These are phyloP conservation scores for Lecanicillium sp. DNA, from an alignment of 2,329 filamentous ascomycete species.

Conservation along the genomic window DNA sequence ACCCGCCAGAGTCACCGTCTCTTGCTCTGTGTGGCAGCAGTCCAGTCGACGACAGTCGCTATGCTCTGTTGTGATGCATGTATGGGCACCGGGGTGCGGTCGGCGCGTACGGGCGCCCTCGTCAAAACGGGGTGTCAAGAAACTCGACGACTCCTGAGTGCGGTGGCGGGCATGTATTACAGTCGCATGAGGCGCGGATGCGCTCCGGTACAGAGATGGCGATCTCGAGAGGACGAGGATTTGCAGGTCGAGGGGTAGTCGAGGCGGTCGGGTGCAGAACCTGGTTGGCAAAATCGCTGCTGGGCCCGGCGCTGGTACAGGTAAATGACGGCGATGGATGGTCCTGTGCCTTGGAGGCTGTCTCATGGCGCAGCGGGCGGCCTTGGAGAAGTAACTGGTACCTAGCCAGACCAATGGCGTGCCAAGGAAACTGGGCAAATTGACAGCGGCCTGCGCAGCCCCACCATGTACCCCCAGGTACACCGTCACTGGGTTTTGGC, in stretches of 20 bases:
- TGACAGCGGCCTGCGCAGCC: constrained; percentile 2
- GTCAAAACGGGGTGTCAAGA: constrained; percentile 10
- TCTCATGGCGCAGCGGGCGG: constrained; percentile 5
- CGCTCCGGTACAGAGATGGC: not conserved
- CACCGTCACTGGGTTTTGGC: not conserved
- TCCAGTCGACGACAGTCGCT: not conserved
- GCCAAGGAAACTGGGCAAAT: constrained; percentile 9
- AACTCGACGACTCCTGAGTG: constrained; percentile 13
- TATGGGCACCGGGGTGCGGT: not conserved
- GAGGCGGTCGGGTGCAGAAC: not conserved
- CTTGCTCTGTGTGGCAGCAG: not conserved
- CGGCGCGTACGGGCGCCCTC: constrained; percentile 8
- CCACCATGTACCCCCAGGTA: constrained; percentile 11
- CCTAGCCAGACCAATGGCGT: not conserved
- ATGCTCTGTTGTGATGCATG: not conserved
- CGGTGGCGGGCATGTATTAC: constrained; percentile 8
- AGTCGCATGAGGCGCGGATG: not conserved
- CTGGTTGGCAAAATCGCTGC: not conserved
- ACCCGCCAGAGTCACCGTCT: constrained; percentile 26
- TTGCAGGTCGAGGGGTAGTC: not conserved
- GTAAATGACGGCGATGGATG: constrained; percentile 10
- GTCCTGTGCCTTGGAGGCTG: constrained; percentile 9
- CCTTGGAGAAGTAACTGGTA: constrained; percentile 12
- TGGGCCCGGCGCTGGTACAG: too few species aligned
- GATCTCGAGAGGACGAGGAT: not conserved